Evolutionary conservation across 1,284 basidiomycete species (phyloP).

Genomic region (Gymnopus androsaceus): DNA sequence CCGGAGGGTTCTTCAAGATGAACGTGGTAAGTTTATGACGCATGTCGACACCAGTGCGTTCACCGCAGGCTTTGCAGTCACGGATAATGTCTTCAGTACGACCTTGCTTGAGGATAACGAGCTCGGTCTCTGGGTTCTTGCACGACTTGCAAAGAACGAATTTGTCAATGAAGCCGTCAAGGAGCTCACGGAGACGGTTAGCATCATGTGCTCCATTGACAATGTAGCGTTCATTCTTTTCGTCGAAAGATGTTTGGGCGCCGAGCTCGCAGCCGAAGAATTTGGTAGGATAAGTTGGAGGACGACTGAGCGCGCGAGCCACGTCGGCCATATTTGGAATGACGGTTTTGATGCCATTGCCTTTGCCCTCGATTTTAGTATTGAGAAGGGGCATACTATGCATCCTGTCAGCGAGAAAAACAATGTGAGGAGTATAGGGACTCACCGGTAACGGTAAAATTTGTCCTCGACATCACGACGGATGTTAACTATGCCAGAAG

Average conservation of each 20-base stretch:
- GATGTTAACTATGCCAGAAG: constrained; percentile 90
- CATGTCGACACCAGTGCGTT: constrained; percentile 93
- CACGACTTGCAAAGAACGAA: constrained; percentile 97
- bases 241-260: constrained; percentile 95
- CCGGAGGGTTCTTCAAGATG: constrained; percentile 97
- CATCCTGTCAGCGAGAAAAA: constrained; percentile 14
- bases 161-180: constrained; percentile 97
- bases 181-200: constrained; percentile 89
- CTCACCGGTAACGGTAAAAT: constrained; percentile 85
- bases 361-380: constrained; percentile 98
- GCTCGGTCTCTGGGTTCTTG: constrained; percentile 99
- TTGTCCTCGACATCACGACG: constrained; percentile 98
- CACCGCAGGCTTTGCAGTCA: constrained; percentile 98
- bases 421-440: constrained; percentile 13
- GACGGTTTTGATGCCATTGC: constrained; percentile 99
- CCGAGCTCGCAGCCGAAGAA: constrained; percentile 99
- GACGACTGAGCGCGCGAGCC: constrained; percentile 91
- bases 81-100: constrained; percentile 84
- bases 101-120: constrained; percentile 81
- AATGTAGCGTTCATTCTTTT: constrained; percentile 97
- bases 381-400: constrained; percentile 89
- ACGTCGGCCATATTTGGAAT: constrained; percentile 99
- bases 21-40: constrained; percentile 96
- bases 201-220: constrained; percentile 98
- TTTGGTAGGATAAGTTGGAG: constrained; percentile 96